Conservation (phyloP, 306 rosid species). For the Cucurbita argyrosperma region DNA sequence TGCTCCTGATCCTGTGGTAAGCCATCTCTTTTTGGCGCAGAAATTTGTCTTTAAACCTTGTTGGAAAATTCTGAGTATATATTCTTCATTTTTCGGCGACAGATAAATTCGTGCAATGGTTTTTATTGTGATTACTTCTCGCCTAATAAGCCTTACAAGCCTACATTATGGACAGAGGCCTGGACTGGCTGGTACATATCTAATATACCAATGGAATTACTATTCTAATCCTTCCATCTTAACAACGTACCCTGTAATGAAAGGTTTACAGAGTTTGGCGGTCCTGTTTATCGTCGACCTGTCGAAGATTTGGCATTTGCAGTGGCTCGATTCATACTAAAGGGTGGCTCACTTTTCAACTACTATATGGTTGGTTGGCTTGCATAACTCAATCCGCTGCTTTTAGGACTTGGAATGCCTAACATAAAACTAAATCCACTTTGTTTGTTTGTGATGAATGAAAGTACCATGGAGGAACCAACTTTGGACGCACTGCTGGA, state of each 20-base stretch:
- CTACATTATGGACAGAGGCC: conserved; percentile 80
- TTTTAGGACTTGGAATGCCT: neutral
- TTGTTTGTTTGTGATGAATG: conserved; percentile 11
- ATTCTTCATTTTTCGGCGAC: conserved; percentile 11
- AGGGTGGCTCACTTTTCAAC: conserved; percentile 71
- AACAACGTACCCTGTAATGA: neutral
- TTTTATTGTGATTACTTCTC: conserved; percentile 78
- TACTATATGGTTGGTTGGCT: conserved; percentile 81
- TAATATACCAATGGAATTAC: neutral
- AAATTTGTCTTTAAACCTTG: neutral
- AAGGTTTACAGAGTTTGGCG: conserved; percentile 93
- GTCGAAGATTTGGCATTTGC: conserved; percentile 88
- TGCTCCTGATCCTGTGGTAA: conserved; percentile 94
- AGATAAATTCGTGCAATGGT: conserved; percentile 89
- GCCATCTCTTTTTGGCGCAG: neutral
- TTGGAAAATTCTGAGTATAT: neutral
- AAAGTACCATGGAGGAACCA: conserved; percentile 98
- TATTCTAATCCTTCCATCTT: conserved; percentile 6
- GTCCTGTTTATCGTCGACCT: conserved; percentile 56
- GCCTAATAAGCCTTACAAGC: conserved; percentile 92
- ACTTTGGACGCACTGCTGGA: conserved; percentile 93
- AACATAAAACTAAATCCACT: neutral
- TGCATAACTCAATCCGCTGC: conserved; percentile 5
- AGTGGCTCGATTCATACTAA: conserved; percentile 81
- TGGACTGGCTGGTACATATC: conserved; percentile 91